Conservation (phyloP, 208 protist species). For the Trypanosoma avium region DNA sequence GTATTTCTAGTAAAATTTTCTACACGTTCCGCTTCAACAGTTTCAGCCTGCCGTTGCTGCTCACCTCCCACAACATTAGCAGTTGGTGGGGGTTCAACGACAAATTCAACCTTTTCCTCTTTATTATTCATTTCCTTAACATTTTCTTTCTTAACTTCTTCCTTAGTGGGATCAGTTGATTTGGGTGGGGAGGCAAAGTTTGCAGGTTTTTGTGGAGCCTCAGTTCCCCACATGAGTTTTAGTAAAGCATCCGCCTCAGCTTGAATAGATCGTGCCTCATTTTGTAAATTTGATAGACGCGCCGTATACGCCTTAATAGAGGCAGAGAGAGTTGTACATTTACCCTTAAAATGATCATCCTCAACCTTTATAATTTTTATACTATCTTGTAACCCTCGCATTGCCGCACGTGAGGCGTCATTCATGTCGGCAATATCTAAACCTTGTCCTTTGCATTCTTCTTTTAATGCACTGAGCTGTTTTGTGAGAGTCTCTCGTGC, state of each 20-base stretch:
- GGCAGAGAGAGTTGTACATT: conserved; percentile 64
- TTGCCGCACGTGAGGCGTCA: conserved; percentile 68
- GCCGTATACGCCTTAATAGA: conserved; percentile 89
- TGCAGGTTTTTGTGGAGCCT: conserved; percentile 42
- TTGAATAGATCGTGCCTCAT: conserved; percentile 82
- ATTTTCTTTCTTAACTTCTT: neutral
- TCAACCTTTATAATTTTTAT: conserved; percentile 43
- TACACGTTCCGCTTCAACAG: conserved; percentile 80
- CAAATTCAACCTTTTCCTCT: conserved; percentile 41
- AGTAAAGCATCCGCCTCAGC: conserved; percentile 71
- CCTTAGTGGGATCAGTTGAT: too few species aligned
- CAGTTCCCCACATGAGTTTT: conserved; percentile 85
- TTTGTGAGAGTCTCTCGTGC: conserved; percentile 68
- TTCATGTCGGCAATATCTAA: conserved; percentile 88
- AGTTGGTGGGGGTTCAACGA: conserved; percentile 66
- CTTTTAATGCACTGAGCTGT: conserved; percentile 75
- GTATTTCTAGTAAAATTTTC: neutral
- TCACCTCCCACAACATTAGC: conserved; percentile 40
- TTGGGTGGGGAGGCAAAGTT: conserved; percentile 58
- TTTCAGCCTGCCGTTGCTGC: conserved; percentile 41
- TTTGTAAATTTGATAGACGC: conserved; percentile 79
- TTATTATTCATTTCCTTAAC: neutral
- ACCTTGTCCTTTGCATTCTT: conserved; percentile 85
- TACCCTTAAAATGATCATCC: conserved; percentile 75
- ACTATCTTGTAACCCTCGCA: conserved; percentile 58